Evolutionary conservation across 352 stramenopile genomes (phyloP), one percentile per base, ranked within the genome.

Genomic region (Elongisporangium anandrum): DNA sequence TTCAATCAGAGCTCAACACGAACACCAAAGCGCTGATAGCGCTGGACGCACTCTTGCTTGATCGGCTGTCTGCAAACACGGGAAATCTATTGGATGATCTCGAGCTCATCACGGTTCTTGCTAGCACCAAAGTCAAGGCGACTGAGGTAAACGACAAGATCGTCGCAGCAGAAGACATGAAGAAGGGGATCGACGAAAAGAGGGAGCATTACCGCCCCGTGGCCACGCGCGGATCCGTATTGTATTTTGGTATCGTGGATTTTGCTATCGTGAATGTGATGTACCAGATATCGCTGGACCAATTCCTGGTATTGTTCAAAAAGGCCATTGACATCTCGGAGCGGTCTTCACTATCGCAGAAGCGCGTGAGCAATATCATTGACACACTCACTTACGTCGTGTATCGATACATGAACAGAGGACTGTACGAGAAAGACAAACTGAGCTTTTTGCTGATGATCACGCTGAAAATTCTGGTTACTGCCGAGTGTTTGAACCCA

Each of bases 131-230:
- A 65, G 73, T 85, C 19, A 97, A 96, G 72, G 85, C 88, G 0
- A 90, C 75, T 0, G 85, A 97, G 65, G 89, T 97, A 10, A 95
- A 96, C 55, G 88, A 95, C 63, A 97, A 97, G 64, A 89, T 98
- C 24, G 64, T 90, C 10, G 78, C 87, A 0, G 90, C 92, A 7
- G 82, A 90, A 45, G 82, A 95, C 60, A 94, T 93, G 64, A 91
- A 94, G 50, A 75, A 75, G 21, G 85, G 82, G 0, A 97, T 98
- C 54, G 87, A 97, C 62, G 87, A 97, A 53, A 96, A 97, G 68
- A 74, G 91, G 0, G 91, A 98, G 57, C 80, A 96, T 50, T 97
- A 97, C 56, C 88, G 91, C 0, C 87, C 90, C 0, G 88, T 97
- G 6, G 89, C 92, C 0, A 95, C 87, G 1, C 75, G 91, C 12